phyloP scores from a whole-genome alignment of 148 eudicot species.

The Rhododendron griersonianum region DNA sequence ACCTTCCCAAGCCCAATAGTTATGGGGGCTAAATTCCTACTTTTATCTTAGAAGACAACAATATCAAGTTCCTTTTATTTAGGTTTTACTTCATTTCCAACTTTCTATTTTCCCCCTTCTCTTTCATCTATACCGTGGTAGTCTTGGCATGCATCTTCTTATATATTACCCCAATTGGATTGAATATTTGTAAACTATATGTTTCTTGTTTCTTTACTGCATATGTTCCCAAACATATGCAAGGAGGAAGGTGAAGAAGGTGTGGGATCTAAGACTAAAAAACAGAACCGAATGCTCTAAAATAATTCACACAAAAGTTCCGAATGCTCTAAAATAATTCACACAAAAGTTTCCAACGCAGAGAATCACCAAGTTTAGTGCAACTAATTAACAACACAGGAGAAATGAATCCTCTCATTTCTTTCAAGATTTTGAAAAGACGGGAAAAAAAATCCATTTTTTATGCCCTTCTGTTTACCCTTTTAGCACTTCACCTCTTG shows the following conservation, averaged over 20 bases:
- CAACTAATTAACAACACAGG: too few relatives aligned
- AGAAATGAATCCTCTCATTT: too few relatives aligned
- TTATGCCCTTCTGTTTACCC: too few relatives aligned
- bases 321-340: not conserved
- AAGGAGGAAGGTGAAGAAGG: not conserved
- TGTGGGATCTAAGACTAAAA: not conserved
- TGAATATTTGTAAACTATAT: not conserved
- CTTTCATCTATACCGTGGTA: not conserved
- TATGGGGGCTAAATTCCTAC: not conserved
- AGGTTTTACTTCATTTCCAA: not conserved
- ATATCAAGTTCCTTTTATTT: not conserved
- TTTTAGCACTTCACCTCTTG: too few relatives aligned
- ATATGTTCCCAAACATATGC: not conserved
- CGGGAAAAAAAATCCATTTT: too few relatives aligned
- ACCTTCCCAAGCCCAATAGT: not conserved
- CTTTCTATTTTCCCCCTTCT: not conserved
- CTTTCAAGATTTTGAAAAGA: too few relatives aligned
- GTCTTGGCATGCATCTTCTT: not conserved
- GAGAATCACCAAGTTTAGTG: not conserved
- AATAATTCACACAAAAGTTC: not conserved
- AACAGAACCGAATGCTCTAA: not conserved
- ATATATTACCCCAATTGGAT: not conserved
- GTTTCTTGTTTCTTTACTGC: not conserved
- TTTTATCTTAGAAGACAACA: not conserved
- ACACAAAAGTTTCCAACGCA: not conserved